Evolutionary conservation across 108 stramenopile species (phyloP), one percentile per base, ranked within the genome.

Genomic region (Fragilaria crotonensis): DNA sequence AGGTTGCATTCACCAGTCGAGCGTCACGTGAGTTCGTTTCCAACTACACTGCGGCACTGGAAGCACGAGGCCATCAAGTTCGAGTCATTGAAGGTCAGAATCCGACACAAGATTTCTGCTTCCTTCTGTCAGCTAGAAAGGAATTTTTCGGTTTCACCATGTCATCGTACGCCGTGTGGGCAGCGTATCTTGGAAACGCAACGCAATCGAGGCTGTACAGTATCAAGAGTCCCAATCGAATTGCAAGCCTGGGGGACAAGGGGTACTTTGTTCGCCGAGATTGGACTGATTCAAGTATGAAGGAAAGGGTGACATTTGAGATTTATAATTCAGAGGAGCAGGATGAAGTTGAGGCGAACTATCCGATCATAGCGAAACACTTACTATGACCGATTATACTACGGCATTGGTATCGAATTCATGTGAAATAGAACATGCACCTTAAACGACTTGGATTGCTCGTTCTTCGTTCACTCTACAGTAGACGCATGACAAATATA

Each of bases 31-130:
- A 17, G 21, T 72, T 49, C 61, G 2, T 29, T 66, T 21, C 25
- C 44, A 19, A 56, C 32, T 57, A 75, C 28, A 67, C 71, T 0
- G 54, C 62, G 2, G 79, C 70, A 3, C 52, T 85, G 29, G 25
- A 65, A 7, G 51, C 45, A 23, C 55, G 64, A 31, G 78, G 77
- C n/a, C 36, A 78, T 3, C 47, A 49, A 9, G 81, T 77, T 1
- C 62, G 73, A 18, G n/a, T 78, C 1, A 41, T 80, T 1, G 31
- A 32, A 5, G 67, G 53, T 20, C 70, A 72, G 41, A 52, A 46
- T n/a, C 66, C 51, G 25, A 33, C 73, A 33, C 66, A 78, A 41
- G 85, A 87, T 52, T 86, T 87, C 74, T 87, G 85, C 30, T 78
- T 83, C 45, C 33, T 83, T n/a, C 55, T 63, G 44, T 30, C 28